Conservation (phyloP, 2,329 filamentous ascomycete species). For the Stemphylium beticola region DNA sequence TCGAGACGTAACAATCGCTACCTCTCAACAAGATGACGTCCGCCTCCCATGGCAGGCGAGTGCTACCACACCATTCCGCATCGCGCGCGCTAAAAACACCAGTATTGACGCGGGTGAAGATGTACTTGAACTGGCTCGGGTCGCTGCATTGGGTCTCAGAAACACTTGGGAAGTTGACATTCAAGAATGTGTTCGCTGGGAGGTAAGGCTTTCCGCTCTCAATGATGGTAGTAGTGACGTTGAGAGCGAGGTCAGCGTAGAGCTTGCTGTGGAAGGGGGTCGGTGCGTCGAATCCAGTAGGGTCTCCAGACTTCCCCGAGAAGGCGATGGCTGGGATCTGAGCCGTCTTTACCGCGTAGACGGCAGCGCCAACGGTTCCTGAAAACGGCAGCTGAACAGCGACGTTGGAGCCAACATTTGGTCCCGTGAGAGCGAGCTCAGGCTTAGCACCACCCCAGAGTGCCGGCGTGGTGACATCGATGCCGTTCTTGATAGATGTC, state of each 20-base stretch:
- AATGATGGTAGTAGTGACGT: slow-evolving; percentile 63
- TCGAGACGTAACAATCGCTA: slow-evolving; percentile 62
- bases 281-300: slow-evolving; percentile 61
- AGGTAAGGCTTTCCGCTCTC: slow-evolving; percentile 67
- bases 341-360: slow-evolving; percentile 60
- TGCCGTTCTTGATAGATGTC: slow-evolving; percentile 68
- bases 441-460: slow-evolving; percentile 60
- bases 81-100: slow-evolving; percentile 53
- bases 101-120: slow-evolving; percentile 67
- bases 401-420: slow-evolving; percentile 67
- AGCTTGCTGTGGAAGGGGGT: slow-evolving; percentile 60
- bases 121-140: slow-evolving; percentile 65
- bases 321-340: slow-evolving; percentile 73
- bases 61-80: slow-evolving; percentile 62
- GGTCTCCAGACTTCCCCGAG: slow-evolving; percentile 60
- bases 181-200: slow-evolving; percentile 66
- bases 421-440: slow-evolving; percentile 70
- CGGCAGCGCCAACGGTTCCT: slow-evolving; percentile 71
- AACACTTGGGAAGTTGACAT: slow-evolving; percentile 71
- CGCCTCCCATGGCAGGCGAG: slow-evolving; percentile 64
- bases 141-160: slow-evolving; percentile 57
- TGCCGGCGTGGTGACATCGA: slow-evolving; percentile 61
- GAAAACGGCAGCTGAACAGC: slow-evolving; percentile 64
- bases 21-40: slow-evolving; percentile 58
- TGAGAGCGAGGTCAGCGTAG: slow-evolving; percentile 69